Evolutionary conservation across 148 eudicot genomes (phyloP), one percentile per base, ranked within the genome.

Genomic region (Hydrangea macrophylla): DNA sequence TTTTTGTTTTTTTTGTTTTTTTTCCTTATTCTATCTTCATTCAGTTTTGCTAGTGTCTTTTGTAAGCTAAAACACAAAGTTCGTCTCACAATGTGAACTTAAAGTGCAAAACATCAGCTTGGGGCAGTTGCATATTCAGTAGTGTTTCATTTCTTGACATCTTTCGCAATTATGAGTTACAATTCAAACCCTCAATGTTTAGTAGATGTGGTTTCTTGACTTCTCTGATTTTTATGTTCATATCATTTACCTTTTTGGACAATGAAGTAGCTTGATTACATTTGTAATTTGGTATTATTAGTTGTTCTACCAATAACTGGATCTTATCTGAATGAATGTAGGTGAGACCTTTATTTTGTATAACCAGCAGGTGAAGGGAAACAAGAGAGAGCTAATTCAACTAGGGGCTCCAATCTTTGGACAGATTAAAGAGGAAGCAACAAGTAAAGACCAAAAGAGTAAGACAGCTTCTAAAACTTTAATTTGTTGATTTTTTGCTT

Each of bases 351-450:
- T 85, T 75, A 77, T 90, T 54, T 55, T 85, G 74, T 90, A 90
- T 77, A 90, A 94, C 85, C 90, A 88, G 79, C 90, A 86, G 70
- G 70, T 76, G 56, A 94, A 88, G 81, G 88, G 88, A 23, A 94
- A 81, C 75, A 90, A 88, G 77, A 86, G 96, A 83, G 97, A 94
- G 76, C 84, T 90, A 69, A 85, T 94, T 80, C 97, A 94, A 77
- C 83, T 94, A 33, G 99, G 99, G 18, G 80, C 83, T 74, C 96
- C 97, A 18, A 78, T 90, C 60, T 94, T 94, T 58, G 92, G 85
- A 64, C 85, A 78, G 23, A 71, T 84, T 32, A 80, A 89, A 78
- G 88, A 89, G 20, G 93, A 87, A 51, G 72, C 79, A 61, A 66
- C 73, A 25, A 70, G 68, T 67, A 76, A 79, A 15, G 62, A 70